phyloP scores from a whole-genome alignment of 83 land plant genomes.

The Picea abies region DNA sequence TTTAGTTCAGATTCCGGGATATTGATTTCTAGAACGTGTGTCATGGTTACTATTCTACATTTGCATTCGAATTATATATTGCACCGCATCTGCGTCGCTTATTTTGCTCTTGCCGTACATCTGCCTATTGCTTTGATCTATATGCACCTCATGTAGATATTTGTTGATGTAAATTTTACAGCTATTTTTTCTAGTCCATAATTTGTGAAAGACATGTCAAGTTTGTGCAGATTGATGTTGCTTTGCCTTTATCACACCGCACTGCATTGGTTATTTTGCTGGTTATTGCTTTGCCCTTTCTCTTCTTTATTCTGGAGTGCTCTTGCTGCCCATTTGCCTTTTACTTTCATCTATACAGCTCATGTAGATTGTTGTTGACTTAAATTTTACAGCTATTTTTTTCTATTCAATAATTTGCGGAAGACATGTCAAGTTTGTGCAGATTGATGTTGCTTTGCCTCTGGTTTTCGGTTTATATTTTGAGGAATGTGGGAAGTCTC shows the following conservation, averaged over 20 bases:
- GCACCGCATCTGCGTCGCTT: neutral
- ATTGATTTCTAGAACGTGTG: neutral
- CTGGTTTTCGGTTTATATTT: neutral
- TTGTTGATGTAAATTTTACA: neutral
- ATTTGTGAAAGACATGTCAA: neutral
- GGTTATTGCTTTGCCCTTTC: neutral
- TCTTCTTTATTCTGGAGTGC: neutral
- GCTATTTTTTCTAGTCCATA: neutral
- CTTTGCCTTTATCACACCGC: neutral
- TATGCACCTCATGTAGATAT: neutral
- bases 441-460: slow-evolving; percentile 1
- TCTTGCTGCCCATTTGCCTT: neutral
- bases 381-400: neutral
- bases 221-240: neutral
- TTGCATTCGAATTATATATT: neutral
- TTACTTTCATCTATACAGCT: neutral
- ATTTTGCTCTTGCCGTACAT: neutral
- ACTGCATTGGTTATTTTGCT: neutral
- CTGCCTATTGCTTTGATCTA: neutral
- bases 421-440: neutral
- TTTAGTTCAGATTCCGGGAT: neutral
- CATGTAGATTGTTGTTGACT: neutral
- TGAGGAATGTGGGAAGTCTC: neutral
- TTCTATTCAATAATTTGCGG: neutral
- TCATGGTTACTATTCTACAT: neutral